phyloP scores from a whole-genome alignment of 2,329 filamentous ascomycete genomes.

The Fusarium liriodendri region DNA sequence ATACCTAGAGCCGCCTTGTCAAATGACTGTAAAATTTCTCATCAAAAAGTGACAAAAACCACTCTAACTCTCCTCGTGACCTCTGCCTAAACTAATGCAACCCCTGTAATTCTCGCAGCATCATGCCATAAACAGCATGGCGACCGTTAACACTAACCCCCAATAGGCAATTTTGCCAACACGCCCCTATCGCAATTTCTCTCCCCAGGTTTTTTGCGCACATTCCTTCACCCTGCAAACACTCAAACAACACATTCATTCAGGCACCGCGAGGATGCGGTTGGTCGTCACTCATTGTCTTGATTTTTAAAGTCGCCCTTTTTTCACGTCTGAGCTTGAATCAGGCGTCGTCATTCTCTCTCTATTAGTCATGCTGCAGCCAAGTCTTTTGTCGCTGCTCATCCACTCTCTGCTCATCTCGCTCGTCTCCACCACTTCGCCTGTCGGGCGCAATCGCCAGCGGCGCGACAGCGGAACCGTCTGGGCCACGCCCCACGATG shows the following conservation, averaged over 20 bases:
- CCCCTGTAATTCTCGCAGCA: constrained; percentile 25
- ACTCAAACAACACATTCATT: constrained; percentile 15
- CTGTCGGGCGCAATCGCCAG: constrained; percentile 1
- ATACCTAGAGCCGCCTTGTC: neutral
- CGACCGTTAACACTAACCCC: neutral
- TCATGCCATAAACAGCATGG: constrained; percentile 26
- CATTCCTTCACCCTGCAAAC: neutral
- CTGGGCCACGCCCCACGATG: constrained; percentile 64
- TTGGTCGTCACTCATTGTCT: constrained; percentile 31
- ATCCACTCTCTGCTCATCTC: constrained; percentile 17
- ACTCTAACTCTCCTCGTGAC: neutral
- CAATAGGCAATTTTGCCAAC: neutral
- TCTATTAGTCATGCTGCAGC: constrained; percentile 12
- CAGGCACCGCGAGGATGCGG: constrained; percentile 35
- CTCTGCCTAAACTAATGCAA: neutral
- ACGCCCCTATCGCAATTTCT: constrained; percentile 18
- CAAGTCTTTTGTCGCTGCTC: constrained; percentile 5
- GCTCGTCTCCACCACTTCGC: constrained; percentile 1
- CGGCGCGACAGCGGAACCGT: constrained; percentile 37
- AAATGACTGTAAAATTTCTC: neutral
- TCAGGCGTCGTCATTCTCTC: constrained; percentile 15
- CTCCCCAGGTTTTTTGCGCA: neutral
- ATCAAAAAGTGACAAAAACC: neutral
- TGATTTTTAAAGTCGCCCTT: constrained; percentile 9
- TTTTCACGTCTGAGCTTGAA: neutral